Base-by-base conservation (phyloP, 257 asterid genomes). In the Solanum commersonii region DNA sequence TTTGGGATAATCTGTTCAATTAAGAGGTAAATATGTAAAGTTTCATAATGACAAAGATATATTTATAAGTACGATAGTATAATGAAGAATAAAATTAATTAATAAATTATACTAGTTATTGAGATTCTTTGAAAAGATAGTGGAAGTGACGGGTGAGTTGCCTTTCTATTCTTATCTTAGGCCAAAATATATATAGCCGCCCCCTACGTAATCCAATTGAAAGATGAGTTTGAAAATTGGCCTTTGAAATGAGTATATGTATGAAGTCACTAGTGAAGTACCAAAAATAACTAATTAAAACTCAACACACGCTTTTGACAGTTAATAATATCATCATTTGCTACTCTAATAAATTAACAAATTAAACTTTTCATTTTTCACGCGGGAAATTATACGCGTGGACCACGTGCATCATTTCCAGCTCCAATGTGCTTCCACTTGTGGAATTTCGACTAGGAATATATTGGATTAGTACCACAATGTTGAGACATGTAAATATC, bases 361-460 rank as follows among this genome's bases (percentile, higher is more conserved):
- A 9, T 13, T 44, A 18, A 3, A 27, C 29, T 73, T 22, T 23
- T 23, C 56, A 18, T 23, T 76, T 77, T 34, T 4, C 27, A 85
- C 86, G 44, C 89, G 81, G 67, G 44, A 33, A 16, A 72, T 72
- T 72, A 77, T 60, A 78, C 86, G 86, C 89, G 86, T 87, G 67
- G 44, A 78, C 59, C 89, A 78, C 89, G 89, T 87, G 89, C 67
- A 13, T 3, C 56, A 11, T 38, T 59, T 33, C 31, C 68, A 4
- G 13, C 74, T 23, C 14, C 71, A 10, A 5, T 71, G 18, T 29
- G 34, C 52, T 10, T 8, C 10, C 23, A 4, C 3, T 35, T 52
- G 0, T n/a, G 71, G 65, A 56, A 56, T 49, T 73, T 70, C n/a
- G 40, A 29, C 35, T 70, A 29, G 4, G 46, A 42, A 42, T 42